Evolutionary conservation across 768 basidiomycete species (phyloP), one percentile per base, ranked within the genome.

Genomic region (Russula ochroleuca): DNA sequence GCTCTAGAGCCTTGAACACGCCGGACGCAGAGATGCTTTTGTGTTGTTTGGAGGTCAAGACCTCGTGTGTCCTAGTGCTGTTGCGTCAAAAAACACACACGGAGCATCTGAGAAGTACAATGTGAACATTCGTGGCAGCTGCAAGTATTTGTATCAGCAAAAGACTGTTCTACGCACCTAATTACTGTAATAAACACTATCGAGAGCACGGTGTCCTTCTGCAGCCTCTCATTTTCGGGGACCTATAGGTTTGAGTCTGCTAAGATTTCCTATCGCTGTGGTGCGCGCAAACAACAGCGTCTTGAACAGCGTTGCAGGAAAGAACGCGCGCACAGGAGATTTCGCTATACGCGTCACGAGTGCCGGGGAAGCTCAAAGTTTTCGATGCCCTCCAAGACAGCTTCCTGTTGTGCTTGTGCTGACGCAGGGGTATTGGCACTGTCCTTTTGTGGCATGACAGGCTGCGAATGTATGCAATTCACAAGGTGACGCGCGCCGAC

Each of bases 161-260:
- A 48, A 40, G 35, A 52, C 25, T 1, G 23, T n/a, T n/a, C n/a
- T 57, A 77, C 86, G 68, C 73, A 89, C 95, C 88, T 94, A 96
- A 73, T 90, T n/a, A n/a, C n/a, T n/a, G n/a, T 95, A 68, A 99
- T 94, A 73, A 98, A 98, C 57, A 98, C 89, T 0, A 94, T 95
- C 4, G 93, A 91, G 1, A 90, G 73, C 0, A 94, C 85, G 0
- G 91, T 90, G 63, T 98, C 96, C 66, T 94, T 96, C 69, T 94
- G 90, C 61, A 97, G 74, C 71, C 95, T 96, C 14, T 87, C 82
- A 68, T 85, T 87, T 0, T 92, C 87, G 7, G 93, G 92, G 3
- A 96, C 76, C 94, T 95, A 53, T 0, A 13, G 15, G n/a, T 49
- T n/a, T 48, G 6, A 48, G 5, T 2, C 7, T 45, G 11, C 2